Evolutionary conservation across 2,329 filamentous ascomycete species (phyloP).

Genomic region (Scedosporium minutisporum): DNA sequence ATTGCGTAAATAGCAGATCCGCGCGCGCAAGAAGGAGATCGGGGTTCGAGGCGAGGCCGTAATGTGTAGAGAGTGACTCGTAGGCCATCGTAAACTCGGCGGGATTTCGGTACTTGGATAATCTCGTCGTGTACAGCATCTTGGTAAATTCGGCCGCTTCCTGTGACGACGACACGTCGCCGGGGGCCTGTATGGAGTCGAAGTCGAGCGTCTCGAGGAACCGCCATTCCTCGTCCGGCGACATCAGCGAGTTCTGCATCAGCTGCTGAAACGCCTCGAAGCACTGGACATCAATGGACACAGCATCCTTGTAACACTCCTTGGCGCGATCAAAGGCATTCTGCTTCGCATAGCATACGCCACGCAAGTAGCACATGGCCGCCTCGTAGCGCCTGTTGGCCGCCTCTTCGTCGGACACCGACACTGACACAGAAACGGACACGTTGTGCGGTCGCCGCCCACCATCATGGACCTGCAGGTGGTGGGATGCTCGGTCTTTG

Average conservation of each 20-base stretch:
- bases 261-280: conserved; percentile 97
- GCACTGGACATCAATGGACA: conserved; percentile 93
- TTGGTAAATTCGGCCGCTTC: conserved; percentile 90
- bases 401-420: conserved; percentile 52
- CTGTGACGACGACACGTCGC: conserved; percentile 58
- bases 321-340: conserved; percentile 96
- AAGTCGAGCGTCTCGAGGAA: conserved; percentile 88
- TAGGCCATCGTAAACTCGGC: conserved; percentile 73
- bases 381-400: conserved; percentile 81
- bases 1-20: conserved; percentile 88
- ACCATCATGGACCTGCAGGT: background rate
- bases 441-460: background rate
- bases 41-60: conserved; percentile 75
- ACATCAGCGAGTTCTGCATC: conserved; percentile 91
- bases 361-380: conserved; percentile 91
- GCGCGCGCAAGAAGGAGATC: conserved; percentile 86
- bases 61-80: conserved; percentile 87
- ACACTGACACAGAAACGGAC: conserved; percentile 15
- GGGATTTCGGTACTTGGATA: conserved; percentile 92
- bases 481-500: background rate
- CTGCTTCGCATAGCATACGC: conserved; percentile 90
- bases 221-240: conserved; percentile 78
- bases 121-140: conserved; percentile 88
- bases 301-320: conserved; percentile 96
- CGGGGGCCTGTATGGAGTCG: conserved; percentile 59